Evolutionary conservation across 2,329 filamentous ascomycete species (phyloP).

Genomic region (Curvularia hawaiiensis): DNA sequence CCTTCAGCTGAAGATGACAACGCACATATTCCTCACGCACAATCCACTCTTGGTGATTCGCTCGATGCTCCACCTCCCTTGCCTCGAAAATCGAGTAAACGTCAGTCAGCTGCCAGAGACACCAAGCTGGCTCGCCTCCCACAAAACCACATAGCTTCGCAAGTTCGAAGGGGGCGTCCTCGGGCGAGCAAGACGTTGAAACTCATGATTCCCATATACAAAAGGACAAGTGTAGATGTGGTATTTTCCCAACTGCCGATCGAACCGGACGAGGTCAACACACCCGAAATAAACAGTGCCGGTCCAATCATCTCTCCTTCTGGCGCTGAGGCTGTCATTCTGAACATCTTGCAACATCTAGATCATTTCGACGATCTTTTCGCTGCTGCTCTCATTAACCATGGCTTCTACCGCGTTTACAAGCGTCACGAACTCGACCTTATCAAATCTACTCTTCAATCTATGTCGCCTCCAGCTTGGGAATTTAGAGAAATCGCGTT

Average conservation of each 20-base stretch:
- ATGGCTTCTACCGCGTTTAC: conserved; percentile 62
- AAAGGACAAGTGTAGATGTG: conserved; percentile 30
- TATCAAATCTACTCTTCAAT: conserved; percentile 57
- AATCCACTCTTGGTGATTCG: conserved; percentile 17
- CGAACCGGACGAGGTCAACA: neutral
- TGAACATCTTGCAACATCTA: conserved; percentile 57
- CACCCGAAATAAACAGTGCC: conserved; percentile 26
- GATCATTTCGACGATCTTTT: conserved; percentile 61
- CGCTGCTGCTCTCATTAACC: conserved; percentile 59
- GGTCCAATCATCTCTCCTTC: conserved; percentile 47
- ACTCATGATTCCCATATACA: conserved; percentile 31
- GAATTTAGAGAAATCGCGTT: conserved; percentile 64
- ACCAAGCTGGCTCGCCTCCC: conserved; percentile 35
- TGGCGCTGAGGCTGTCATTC: conserved; percentile 57
- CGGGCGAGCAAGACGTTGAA: conserved; percentile 27
- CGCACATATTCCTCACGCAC: conserved; percentile 14
- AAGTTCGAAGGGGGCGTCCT: conserved; percentile 28
- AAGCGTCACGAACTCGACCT: conserved; percentile 61
- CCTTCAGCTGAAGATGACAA: conserved; percentile 10
- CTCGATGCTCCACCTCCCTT: conserved; percentile 37
- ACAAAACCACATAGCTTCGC: conserved; percentile 39
- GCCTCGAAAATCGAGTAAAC: conserved; percentile 51
- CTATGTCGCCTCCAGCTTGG: conserved; percentile 64
- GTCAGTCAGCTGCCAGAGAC: conserved; percentile 34
- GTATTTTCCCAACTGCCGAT: conserved; percentile 27